phyloP scores from a whole-genome alignment of 2,329 filamentous ascomycete genomes.

The Trichoderma simmonsii region DNA sequence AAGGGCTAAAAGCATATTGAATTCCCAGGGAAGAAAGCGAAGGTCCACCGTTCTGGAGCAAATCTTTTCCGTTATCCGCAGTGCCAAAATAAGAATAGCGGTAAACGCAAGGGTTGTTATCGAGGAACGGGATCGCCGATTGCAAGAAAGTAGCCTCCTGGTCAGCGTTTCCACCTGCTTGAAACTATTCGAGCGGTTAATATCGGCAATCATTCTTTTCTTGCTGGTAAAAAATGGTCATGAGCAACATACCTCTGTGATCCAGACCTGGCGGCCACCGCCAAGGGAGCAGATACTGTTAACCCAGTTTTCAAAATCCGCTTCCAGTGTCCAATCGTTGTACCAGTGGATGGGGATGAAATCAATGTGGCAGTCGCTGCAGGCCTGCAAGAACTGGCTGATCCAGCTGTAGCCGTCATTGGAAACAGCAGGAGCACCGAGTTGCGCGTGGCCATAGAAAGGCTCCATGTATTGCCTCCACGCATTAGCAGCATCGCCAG shows the following conservation, averaged over 20 bases:
- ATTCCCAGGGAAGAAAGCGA: not conserved
- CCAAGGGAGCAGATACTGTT: slow-evolving; percentile 36
- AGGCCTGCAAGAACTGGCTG: slow-evolving; percentile 40
- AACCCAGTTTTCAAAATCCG: slow-evolving; percentile 44
- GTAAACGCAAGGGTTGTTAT: slow-evolving; percentile 36
- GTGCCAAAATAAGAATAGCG: slow-evolving; percentile 39
- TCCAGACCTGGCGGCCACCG: slow-evolving; percentile 40
- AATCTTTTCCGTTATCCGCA: slow-evolving; percentile 15
- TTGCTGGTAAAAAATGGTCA: not conserved
- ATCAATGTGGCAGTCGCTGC: slow-evolving; percentile 42
- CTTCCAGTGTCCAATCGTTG: slow-evolving; percentile 33
- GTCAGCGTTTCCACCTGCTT: slow-evolving; percentile 36
- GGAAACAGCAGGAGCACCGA: slow-evolving; percentile 48
- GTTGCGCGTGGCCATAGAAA: slow-evolving; percentile 40
- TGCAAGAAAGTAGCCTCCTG: slow-evolving; percentile 39
- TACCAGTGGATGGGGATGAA: slow-evolving; percentile 49
- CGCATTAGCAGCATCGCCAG: slow-evolving; percentile 35
- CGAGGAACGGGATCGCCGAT: slow-evolving; percentile 43
- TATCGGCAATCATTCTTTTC: not conserved
- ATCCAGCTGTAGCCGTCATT: slow-evolving; percentile 45
- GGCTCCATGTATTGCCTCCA: slow-evolving; percentile 44
- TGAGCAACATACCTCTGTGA: slow-evolving; percentile 38
- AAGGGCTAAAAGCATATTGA: not conserved
- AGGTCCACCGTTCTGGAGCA: not conserved
- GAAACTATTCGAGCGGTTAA: slow-evolving; percentile 15